A percentile compares a stretch with the other conserved stretches of the same genome.
Conservation (phyloP, 2,329 filamentous ascomycete species). For the Juglanconis juglandina region DNA sequence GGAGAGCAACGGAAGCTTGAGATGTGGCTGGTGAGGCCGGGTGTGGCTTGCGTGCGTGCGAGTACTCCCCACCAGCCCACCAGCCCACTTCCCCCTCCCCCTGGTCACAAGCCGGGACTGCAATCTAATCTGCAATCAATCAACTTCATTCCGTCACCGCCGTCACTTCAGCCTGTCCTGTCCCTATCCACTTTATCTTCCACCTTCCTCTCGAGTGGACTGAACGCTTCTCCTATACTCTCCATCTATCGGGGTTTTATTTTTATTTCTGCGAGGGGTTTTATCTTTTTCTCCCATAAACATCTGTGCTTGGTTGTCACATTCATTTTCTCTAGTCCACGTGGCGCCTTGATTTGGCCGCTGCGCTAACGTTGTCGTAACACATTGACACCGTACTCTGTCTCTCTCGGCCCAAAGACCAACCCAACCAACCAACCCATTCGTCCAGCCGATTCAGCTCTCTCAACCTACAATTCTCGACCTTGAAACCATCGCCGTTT, state of each 20-base stretch:
- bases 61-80: too few relatives aligned
- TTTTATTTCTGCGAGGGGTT: not conserved
- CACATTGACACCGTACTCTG: slow-evolving; percentile 5
- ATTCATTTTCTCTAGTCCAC: not conserved
- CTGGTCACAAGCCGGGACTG: too few relatives aligned
- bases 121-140: not conserved
- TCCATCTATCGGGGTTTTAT: not conserved
- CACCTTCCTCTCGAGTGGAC: not conserved
- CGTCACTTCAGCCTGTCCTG: not conserved
- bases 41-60: not conserved
- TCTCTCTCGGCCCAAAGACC: slow-evolving; percentile 1
- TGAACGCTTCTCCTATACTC: not conserved
- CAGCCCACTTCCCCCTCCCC: too few relatives aligned
- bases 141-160: slow-evolving; percentile 2
- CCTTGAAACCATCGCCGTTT: not conserved
- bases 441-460: not conserved
- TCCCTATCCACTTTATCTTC: not conserved
- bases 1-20: not conserved
- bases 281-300: not conserved
- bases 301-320: not conserved
- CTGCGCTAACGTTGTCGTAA: not conserved
- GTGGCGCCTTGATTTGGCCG: not conserved
- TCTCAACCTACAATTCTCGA: not conserved
- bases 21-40: slow-evolving; percentile 6
- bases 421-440: too few relatives aligned